phyloP scores from a whole-genome alignment of 2,329 filamentous ascomycete genomes.

The Trichoderma aggressivum region DNA sequence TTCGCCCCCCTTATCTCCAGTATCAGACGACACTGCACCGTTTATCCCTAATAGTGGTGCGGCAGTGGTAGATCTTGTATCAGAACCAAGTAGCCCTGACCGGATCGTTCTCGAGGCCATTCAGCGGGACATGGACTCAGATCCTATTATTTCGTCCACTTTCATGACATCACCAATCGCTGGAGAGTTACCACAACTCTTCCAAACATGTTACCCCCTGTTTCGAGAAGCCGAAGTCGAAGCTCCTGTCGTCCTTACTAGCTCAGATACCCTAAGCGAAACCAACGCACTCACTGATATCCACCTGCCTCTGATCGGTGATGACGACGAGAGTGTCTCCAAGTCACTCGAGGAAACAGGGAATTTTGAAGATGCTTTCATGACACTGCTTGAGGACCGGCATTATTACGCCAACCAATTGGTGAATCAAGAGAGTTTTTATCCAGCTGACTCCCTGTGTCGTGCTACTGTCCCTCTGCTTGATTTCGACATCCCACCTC shows the following conservation, averaged over 20 bases:
- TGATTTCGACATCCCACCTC: conserved; percentile 26
- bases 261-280: conserved; percentile 13
- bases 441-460: conserved; percentile 26
- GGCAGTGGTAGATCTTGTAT: conserved; percentile 29
- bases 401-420: conserved; percentile 13
- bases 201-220: not conserved
- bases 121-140: conserved; percentile 24
- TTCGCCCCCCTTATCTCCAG: conserved; percentile 30
- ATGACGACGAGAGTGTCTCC: not conserved
- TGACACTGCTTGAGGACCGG: conserved; percentile 22
- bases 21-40: conserved; percentile 21
- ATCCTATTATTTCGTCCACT: conserved; percentile 18
- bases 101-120: conserved; percentile 13
- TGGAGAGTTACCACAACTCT: not conserved
- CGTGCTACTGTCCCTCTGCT: conserved; percentile 30
- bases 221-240: conserved; percentile 23
- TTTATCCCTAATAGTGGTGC: conserved; percentile 25
- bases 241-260: conserved; percentile 24
- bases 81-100: conserved; percentile 31
- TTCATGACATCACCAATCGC: conserved; percentile 21
- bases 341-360: not conserved
- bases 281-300: not conserved
- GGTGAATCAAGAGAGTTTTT: conserved; percentile 30
- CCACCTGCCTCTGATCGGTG: not conserved
- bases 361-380: conserved; percentile 28